Evolutionary conservation across 768 basidiomycete genomes (phyloP), one percentile per base, ranked within the genome.

Genomic region (Nidularia sp.): DNA sequence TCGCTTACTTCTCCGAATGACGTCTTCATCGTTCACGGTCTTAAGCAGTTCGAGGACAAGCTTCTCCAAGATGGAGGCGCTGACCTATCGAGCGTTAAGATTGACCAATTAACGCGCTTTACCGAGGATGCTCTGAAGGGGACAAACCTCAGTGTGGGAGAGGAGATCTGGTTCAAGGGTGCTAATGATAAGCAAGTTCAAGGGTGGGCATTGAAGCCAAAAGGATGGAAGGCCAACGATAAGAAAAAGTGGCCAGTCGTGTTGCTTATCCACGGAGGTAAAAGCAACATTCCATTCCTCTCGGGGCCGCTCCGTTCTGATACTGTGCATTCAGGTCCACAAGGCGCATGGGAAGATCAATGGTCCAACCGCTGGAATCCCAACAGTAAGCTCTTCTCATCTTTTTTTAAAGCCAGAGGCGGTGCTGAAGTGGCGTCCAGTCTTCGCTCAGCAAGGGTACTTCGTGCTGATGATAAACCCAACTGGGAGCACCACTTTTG

Each of bases 351-450:
- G 94, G 84, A 85, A 57, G 94, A 97, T 62, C 77, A 83, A 43
- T 98, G 95, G 95, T 87, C 84, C 2, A 94, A 84, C 31, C 75
- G 93, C 50, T 96, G 95, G 95, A 98, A 97, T 68, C 89, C 86
- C 0, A 90, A 93, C 60, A 76, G 88, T 88, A 51, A 41, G 60
- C 60, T 50, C 6, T 25, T 4, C 53, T 52, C 53, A 13, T 51
- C 25, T 29, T 29, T 25, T 25, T 29, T 29, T 29, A 29, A 29
- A 29, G 25, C 4, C 25, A 29, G 25, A 29, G 25, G 25, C 25
- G 25, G 25, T 29, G 25, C 25, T 29, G 25, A 29, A 29, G 25
- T 29, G 25, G 25, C 25, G 25, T 29, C 25, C 52, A 88, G 84
- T 88, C 7, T 95, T 92, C 59, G 83, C 92, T 8, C 82, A 85